These are phyloP conservation scores for Coleophoma crateriformis DNA, from an alignment of 2,329 filamentous ascomycete species.

Conservation along the genomic window DNA sequence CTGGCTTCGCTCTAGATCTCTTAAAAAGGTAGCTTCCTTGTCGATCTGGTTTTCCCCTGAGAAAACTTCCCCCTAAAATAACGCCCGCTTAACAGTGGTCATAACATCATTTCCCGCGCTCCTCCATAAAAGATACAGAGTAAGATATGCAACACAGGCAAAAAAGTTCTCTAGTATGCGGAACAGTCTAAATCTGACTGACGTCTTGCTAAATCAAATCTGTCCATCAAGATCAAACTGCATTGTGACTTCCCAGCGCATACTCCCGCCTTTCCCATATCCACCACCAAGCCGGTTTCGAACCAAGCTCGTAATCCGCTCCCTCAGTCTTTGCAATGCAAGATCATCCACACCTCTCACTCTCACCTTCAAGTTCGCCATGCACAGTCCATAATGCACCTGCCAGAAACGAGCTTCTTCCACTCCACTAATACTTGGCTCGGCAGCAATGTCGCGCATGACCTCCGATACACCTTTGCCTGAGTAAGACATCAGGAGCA, in stretches of 20 bases:
- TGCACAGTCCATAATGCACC: conserved; percentile 93
- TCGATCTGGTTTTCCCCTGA: too few relatives aligned
- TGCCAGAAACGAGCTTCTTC: conserved; percentile 98
- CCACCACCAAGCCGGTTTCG: conserved; percentile 83
- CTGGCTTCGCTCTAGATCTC: too few relatives aligned
- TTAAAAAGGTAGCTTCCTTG: too few relatives aligned
- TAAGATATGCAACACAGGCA: too few relatives aligned
- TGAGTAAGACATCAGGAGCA: conserved; percentile 89
- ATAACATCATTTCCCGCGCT: too few relatives aligned
- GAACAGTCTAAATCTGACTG: too few relatives aligned
- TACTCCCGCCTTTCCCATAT: conserved; percentile 71
- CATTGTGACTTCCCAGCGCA: conserved; percentile 90
- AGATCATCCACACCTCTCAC: conserved; percentile 65
- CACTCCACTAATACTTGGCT: conserved; percentile 68
- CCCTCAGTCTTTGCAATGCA: conserved; percentile 65
- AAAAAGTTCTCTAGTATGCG: too few relatives aligned
- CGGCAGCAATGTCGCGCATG: conserved; percentile 78
- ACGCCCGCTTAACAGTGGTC: too few relatives aligned
- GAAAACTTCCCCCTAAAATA: too few relatives aligned
- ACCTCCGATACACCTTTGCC: conserved; percentile 44
- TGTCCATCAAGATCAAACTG: conserved; percentile 48
- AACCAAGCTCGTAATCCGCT: conserved; percentile 71
- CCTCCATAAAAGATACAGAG: too few relatives aligned
- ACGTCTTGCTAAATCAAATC: too few relatives aligned
- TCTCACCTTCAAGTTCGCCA: conserved; percentile 85